Conservation (phyloP, 495 filamentous ascomycete species). For the Hyaloscypha finlandica region DNA sequence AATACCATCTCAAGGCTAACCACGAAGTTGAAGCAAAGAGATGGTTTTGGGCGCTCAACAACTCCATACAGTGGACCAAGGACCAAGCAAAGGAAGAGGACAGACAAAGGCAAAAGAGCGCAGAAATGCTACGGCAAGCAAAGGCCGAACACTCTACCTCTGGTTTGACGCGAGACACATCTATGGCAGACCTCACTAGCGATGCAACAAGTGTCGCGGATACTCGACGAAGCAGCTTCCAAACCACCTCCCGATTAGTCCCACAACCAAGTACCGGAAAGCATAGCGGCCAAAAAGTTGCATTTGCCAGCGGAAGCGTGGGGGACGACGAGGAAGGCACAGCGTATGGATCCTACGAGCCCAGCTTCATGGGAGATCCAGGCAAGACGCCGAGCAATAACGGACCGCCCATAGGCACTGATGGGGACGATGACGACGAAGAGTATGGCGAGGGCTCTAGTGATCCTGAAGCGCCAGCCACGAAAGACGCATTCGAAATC, state of each 20-base stretch:
- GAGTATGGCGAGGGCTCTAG: conserved; percentile 84
- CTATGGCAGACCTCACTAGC: conserved; percentile 46
- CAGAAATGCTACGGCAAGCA: conserved; percentile 75
- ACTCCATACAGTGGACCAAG: conserved; percentile 97
- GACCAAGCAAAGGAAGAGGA: conserved; percentile 94
- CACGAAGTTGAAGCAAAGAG: conserved; percentile 91
- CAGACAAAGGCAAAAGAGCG: conserved; percentile 66
- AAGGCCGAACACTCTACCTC: conserved; percentile 56
- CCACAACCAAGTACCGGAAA: conserved; percentile 21
- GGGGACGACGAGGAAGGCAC: conserved; percentile 59
- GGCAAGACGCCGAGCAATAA: conserved; percentile 45
- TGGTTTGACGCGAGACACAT: conserved; percentile 32
- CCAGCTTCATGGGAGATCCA: conserved; percentile 54
- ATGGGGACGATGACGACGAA: conserved; percentile 68
- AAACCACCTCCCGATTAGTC: conserved; percentile 26
- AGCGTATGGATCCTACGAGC: conserved; percentile 58
- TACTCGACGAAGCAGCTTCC: conserved; percentile 45
- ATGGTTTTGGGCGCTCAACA: conserved; percentile 98
- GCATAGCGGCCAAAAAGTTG: conserved; percentile 40
- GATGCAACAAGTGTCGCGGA: conserved; percentile 53
- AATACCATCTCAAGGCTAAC: conserved; percentile 95
- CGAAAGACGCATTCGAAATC: conserved; percentile 91
- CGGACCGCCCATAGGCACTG: conserved; percentile 41
- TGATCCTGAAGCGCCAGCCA: conserved; percentile 69
- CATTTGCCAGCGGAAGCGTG: conserved; percentile 44